Percentiles rank a stretch among this genome's conserved stretches.
Evolutionary conservation across 441 rosid genomes (phyloP).

Genomic region (Adansonia grandidieri): DNA sequence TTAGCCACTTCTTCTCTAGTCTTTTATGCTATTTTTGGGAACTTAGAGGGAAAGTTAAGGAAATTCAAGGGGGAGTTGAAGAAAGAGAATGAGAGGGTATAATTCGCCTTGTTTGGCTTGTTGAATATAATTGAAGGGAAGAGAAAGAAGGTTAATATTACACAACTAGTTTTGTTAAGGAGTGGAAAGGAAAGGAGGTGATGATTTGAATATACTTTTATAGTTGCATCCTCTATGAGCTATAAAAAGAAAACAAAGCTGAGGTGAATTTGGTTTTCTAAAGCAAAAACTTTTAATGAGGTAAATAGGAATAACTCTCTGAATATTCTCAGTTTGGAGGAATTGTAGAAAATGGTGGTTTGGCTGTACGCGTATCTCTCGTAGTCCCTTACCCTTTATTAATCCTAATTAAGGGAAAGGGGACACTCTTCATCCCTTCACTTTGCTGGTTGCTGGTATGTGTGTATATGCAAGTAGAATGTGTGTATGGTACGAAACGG

Average conservation of each 20-base stretch:
- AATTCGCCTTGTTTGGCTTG: background rate
- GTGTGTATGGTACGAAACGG: background rate
- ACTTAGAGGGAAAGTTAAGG: constrained; percentile 14
- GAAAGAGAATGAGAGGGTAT: constrained; percentile 6
- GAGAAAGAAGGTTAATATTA: constrained; percentile 10
- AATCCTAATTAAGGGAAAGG: background rate
- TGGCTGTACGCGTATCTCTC: background rate
- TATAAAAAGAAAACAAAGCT: background rate
- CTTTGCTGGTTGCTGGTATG: background rate
- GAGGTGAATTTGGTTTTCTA: background rate
- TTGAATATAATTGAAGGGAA: constrained; percentile 3
- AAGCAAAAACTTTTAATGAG: constrained; percentile 1
- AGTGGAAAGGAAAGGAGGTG: background rate
- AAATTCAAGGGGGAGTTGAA: background rate
- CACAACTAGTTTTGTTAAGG: background rate
- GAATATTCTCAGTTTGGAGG: background rate
- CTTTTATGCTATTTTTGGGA: background rate
- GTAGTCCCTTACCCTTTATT: background rate
- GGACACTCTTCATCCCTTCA: background rate
- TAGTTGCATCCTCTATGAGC: background rate
- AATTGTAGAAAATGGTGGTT: constrained; percentile 5
- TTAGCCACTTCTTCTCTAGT: background rate
- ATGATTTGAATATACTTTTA: background rate
- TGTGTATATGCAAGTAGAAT: background rate
- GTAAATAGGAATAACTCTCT: background rate